Evolutionary conservation across 2,329 filamentous ascomycete species (phyloP).

Genomic region (Dactylonectria macrodidyma): DNA sequence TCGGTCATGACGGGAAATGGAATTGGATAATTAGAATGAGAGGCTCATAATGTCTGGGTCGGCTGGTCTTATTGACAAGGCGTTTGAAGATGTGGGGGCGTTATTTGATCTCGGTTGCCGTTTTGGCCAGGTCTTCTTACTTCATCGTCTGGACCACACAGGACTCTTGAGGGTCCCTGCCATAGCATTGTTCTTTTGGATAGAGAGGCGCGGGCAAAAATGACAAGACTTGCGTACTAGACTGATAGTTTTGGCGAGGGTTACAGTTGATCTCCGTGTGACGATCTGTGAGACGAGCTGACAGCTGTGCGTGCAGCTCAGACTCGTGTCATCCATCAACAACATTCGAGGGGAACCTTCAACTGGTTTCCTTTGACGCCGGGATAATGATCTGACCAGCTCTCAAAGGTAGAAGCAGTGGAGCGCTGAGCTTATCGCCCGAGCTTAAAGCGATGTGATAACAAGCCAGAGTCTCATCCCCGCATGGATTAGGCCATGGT

Average conservation of each 20-base stretch:
- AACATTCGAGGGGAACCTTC: background rate
- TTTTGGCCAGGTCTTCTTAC: constrained; percentile 15
- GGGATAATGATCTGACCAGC: background rate
- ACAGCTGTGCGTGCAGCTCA: background rate
- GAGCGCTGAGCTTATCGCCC: constrained; percentile 3
- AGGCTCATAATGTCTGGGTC: constrained; percentile 20
- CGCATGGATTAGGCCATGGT: background rate
- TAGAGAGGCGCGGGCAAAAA: constrained; percentile 1
- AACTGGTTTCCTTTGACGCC: background rate
- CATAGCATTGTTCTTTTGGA: constrained; percentile 6
- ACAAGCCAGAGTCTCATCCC: constrained; percentile 12
- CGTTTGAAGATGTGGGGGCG: constrained; percentile 37
- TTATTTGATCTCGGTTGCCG: constrained; percentile 29
- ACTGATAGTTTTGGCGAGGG: background rate
- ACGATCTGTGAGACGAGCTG: background rate
- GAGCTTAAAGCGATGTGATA: constrained; percentile 15
- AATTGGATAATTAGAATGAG: constrained; percentile 23
- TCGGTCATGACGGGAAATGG: constrained; percentile 16
- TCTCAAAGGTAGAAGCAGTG: background rate
- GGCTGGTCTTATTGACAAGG: constrained; percentile 19
- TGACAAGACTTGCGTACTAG: background rate
- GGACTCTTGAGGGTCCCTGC: constrained; percentile 8
- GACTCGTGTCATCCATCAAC: background rate
- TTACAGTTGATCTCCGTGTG: background rate
- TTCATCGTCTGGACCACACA: background rate